Conservation (phyloP, 805 yeast species). For the Wickerhamomyces kurtzmanii region DNA sequence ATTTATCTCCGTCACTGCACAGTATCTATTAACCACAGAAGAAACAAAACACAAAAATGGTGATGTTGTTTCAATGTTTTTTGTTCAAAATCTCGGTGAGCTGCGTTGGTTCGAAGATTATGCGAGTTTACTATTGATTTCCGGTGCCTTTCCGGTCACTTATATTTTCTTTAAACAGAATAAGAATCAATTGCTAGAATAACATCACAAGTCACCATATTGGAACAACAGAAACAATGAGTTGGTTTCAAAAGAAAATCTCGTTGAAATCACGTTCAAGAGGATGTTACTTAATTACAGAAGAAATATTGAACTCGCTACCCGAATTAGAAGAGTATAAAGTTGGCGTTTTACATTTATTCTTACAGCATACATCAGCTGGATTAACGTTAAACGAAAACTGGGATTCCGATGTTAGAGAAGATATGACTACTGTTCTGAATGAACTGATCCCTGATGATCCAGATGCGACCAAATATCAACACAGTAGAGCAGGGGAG, state of each 20-base stretch:
- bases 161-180: no score
- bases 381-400: constrained; percentile 72
- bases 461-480: constrained; percentile 13
- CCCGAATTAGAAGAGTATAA: constrained; percentile 53
- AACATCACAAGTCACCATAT: no score
- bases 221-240: no score
- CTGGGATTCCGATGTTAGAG: constrained; percentile 70
- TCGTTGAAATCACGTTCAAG: constrained; percentile 45
- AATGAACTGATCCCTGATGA: constrained; percentile 64
- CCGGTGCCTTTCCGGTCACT: no score
- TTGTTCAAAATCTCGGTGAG: no score
- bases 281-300: constrained; percentile 66
- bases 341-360: constrained; percentile 55
- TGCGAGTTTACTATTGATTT: no score
- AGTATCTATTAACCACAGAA: no score
- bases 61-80: no score
- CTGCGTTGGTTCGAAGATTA: no score
- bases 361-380: constrained; percentile 74
- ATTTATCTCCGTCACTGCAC: no score
- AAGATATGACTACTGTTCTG: constrained; percentile 55
- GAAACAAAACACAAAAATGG: no score
- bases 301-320: constrained; percentile 44
- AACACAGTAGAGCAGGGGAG: constrained; percentile 40
- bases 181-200: no score
- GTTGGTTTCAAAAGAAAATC: constrained; percentile 55